Base-by-base conservation (phyloP, 2,329 filamentous ascomycete genomes). In the Chaetoscypha palmicola region DNA sequence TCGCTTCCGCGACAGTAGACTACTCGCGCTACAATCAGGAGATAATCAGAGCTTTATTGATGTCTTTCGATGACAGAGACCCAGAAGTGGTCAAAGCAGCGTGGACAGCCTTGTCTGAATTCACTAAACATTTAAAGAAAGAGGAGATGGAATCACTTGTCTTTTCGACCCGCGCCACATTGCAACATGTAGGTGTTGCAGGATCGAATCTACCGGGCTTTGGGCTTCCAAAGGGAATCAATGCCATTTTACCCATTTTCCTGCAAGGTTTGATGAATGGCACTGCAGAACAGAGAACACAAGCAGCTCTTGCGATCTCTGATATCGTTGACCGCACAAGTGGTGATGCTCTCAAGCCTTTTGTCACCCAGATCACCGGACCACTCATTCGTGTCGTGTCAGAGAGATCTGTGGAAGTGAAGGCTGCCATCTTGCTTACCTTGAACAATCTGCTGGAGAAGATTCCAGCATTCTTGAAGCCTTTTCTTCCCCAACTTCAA, bases 61-160 rank as follows among this genome's bases (percentile, higher is more conserved):
- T 94, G 53, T 90, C 88, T 0, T 98, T 98, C 60, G 89, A 92
- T 58, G 92, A 98, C 58, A 67, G 78, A 41, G 92, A 97, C 59
- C 66, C 68, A 49, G 80, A 83, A 17, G 91, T 97, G 3, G 84
- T 97, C 58, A 94, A 94, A 69, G 77, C 87, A 34, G 81, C 91
- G 17, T 97, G 90, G 90, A 74, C 79, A 43, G 91, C 90, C 4
- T 76, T 98, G 47, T 88, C 71, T 56, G 86, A 86, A 46, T 83
- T 98, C 56, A 96, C 90, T 35, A 90, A 90, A 63, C 83, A 81
- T 56, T 76, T 98, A 49, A 83, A 83, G 61, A 98, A 98, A 66
- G 94, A 98, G 62, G 91, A 97, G 66, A 97, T 98, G 92, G 94
- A 98, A 62, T 81, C 84, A 1, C 74, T 98, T 35, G 89, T 95